Evolutionary conservation across 2,329 filamentous ascomycete genomes (phyloP), one percentile per base, ranked within the genome.

Genomic region (Colletotrichum godetiae): DNA sequence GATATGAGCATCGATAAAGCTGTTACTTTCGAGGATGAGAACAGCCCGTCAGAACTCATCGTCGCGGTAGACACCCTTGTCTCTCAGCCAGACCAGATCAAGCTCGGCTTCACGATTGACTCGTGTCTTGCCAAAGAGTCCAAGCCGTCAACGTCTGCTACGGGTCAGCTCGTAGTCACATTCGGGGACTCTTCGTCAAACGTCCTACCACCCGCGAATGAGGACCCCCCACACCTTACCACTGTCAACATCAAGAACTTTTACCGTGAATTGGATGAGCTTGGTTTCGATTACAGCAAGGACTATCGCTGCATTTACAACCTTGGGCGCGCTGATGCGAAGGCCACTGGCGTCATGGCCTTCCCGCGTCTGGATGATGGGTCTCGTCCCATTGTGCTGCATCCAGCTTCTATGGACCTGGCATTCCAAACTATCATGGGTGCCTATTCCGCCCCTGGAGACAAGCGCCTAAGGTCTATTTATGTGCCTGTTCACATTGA

Each of bases 391-490:
- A 37, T 69, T 5, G 35, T 69, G 2, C 72, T 84, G 0, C 82
- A 84, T 53, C 83, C 83, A 0, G 79, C 75, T 0, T 71, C 76
- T 4, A 74, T 85, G 0, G 83, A 84, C 57, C 73, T 77, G 0
- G 79, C 80, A 0, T 79, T 85, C 65, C 84, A 85, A 66, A 70
- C 78, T 3, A 66, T 79, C 35, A 76, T 84, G 7, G 73, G 78
- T 1, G 81, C 82, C 1, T 79, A 77, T 57, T 77, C 78, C 15
- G 78, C 74, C 19, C 83, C 83, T 0, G 78, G 77, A 1, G 80
- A 82, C 56, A 80, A 77, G 2, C 75, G 76, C 3, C 74, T 85
- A 5, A 79, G 78, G 76, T 69, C 78, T 0, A 69, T 80, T 11
- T 78, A 81, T 52, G 72, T 84, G 2, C 81, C 81, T 2, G 77